phyloP scores from a whole-genome alignment of 2,329 filamentous ascomycete genomes.

The Fusarium illudens region DNA sequence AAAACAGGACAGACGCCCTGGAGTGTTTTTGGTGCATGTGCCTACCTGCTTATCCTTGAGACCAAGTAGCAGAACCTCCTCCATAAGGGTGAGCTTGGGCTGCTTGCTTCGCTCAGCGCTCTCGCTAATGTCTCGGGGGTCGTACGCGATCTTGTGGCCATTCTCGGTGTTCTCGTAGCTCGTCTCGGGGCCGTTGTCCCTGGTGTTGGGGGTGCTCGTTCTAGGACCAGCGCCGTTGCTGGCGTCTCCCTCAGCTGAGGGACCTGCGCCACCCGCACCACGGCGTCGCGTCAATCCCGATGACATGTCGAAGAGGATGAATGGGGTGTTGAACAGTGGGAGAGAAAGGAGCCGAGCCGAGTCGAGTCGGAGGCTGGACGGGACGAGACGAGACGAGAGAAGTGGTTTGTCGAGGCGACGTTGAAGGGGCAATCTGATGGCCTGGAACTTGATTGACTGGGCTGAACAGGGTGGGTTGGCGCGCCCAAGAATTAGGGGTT shows the following conservation, averaged over 20 bases:
- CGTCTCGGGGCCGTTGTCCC: conserved; percentile 72
- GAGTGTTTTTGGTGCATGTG: conserved; percentile 14
- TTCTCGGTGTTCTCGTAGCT: conserved; percentile 93
- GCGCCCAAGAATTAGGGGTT: conserved; percentile 43
- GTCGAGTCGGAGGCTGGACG: conserved; percentile 1
- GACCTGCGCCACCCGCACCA: conserved; percentile 74
- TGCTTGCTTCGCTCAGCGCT: conserved; percentile 96
- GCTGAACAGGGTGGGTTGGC: conserved; percentile 41
- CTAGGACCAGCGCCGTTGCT: conserved; percentile 61
- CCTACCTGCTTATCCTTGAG: conserved; percentile 97
- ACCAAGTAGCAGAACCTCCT: conserved; percentile 93
- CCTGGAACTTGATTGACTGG: conserved; percentile 35
- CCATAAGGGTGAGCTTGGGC: conserved; percentile 98
- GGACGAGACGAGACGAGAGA: conserved; percentile 20
- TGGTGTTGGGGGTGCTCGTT: conserved; percentile 64
- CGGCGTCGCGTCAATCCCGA: conserved; percentile 71
- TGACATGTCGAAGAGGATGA: conserved; percentile 36
- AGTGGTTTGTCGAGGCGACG: conserved; percentile 36
- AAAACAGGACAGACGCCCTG: neutral
- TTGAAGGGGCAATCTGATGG: conserved; percentile 40
- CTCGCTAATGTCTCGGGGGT: conserved; percentile 96
- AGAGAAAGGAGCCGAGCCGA: conserved; percentile 11
- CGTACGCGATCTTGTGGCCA: conserved; percentile 98
- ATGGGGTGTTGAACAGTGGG: conserved; percentile 10
- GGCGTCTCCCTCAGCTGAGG: conserved; percentile 64